phyloP scores from a whole-genome alignment of 495 filamentous ascomycete genomes.

The Daldinia caldariorum region DNA sequence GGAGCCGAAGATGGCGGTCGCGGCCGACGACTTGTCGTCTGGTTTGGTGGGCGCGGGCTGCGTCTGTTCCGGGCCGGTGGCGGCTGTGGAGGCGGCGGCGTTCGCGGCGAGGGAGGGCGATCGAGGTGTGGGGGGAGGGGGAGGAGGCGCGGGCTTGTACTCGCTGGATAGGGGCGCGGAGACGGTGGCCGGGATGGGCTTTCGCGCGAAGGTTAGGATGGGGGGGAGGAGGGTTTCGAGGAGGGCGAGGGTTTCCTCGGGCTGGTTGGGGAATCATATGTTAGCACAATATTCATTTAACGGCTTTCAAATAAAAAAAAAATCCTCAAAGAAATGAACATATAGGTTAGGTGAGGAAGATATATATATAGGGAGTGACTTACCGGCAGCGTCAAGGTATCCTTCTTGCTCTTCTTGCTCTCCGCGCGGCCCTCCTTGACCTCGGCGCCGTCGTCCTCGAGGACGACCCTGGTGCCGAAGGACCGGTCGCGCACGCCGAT shows the following conservation, averaged over 20 bases:
- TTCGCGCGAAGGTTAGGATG: conserved; percentile 89
- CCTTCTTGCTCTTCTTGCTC: conserved; percentile 36
- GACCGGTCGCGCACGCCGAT: conserved; percentile 55
- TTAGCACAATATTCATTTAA: not conserved
- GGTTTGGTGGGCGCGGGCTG: too few relatives aligned
- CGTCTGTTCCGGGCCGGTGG: not conserved
- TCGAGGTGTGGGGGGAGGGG: conserved; percentile 2
- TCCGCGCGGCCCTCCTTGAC: not conserved
- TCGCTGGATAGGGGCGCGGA: conserved; percentile 9
- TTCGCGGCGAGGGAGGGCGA: conserved; percentile 42
- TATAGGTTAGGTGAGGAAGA: too few relatives aligned
- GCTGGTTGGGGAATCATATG: conserved; percentile 11
- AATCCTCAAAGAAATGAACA: too few relatives aligned
- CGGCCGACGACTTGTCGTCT: not conserved
- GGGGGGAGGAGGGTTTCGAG: conserved; percentile 92
- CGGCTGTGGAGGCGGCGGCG: conserved; percentile 27
- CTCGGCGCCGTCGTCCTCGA: not conserved
- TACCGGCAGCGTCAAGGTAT: conserved; percentile 35
- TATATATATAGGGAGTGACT: not conserved
- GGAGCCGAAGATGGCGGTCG: conserved; percentile 54
- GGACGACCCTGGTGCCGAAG: conserved; percentile 42
- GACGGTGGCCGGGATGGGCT: conserved; percentile 43
- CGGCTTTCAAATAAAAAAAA: too few relatives aligned
- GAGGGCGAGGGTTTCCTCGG: conserved; percentile 66
- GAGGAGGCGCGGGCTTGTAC: not conserved